Percentiles rank a stretch among this genome's conserved stretches.
Conservation (phyloP, 768 basidiomycete genomes). For the Podaxis sp. region DNA sequence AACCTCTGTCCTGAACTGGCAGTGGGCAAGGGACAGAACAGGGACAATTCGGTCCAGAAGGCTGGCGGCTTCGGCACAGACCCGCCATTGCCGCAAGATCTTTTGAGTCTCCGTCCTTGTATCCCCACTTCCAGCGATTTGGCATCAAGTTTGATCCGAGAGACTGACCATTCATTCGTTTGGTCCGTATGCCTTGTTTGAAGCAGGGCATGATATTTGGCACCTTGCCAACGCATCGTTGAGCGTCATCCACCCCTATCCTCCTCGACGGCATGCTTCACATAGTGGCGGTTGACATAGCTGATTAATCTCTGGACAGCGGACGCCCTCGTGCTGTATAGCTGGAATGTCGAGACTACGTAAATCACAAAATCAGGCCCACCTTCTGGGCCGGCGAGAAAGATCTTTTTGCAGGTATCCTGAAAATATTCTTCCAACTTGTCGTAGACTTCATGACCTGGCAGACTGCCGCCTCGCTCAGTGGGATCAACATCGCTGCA, state of each 20-base stretch:
- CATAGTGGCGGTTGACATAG: conserved; percentile 77
- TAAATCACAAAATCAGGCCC: conserved; percentile 65
- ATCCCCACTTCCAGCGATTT: conserved; percentile 70
- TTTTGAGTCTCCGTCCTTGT: conserved; percentile 42
- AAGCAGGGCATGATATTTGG: conserved; percentile 22
- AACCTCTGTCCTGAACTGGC: conserved; percentile 69
- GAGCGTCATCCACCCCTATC: conserved; percentile 71
- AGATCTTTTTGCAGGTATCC: conserved; percentile 54
- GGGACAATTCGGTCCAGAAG: conserved; percentile 61
- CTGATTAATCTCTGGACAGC: conserved; percentile 70
- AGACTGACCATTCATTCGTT: conserved; percentile 60
- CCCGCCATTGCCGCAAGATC: conserved; percentile 48
- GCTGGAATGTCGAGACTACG: conserved; percentile 66
- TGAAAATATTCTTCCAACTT: conserved; percentile 70
- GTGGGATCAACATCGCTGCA: conserved; percentile 19
- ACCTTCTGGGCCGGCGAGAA: conserved; percentile 61
- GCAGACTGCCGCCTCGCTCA: conserved; percentile 11
- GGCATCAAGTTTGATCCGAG: conserved; percentile 54
- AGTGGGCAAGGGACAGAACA: conserved; percentile 58
- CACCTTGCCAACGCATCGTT: conserved; percentile 50
- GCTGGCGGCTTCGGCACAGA: conserved; percentile 73
- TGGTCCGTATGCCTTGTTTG: conserved; percentile 44
- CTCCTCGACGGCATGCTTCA: conserved; percentile 73
- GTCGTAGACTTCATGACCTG: conserved; percentile 60
- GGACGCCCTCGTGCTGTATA: conserved; percentile 62